Base-by-base conservation (phyloP, 257 asterid genomes). In the Phtheirospermum japonicum region DNA sequence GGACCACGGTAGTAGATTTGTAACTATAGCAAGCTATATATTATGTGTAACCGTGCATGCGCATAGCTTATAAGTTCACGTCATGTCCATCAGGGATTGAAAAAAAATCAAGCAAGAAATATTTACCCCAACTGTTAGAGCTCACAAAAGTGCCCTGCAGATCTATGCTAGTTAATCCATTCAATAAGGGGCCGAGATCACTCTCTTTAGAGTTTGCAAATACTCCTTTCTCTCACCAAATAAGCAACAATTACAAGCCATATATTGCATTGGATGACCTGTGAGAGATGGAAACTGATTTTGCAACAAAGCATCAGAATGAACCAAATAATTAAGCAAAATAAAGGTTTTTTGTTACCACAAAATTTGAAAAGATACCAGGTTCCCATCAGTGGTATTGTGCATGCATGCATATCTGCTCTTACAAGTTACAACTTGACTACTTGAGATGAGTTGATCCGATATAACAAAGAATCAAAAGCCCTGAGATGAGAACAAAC, bases 361-460 rank as follows among this genome's bases (percentile, higher is more conserved):
- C 65, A 36, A 19, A 32, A 63, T 63, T 48, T 40, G 65, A 34
- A 57, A 13, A 64, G 57, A 63, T 61, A 52, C 59, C 16, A 11
- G 54, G 63, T 70, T 70, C 34, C 49, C 70, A 63, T 63, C 66
- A 63, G 75, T 70, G 32, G 66, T 70, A 49, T 57, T 55, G 55
- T 16, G 56, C 60, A 63, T 36, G 64, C 43, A 70, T 59, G 56
- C 37, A 33, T 33, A 33, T 33, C 37, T 33, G 37, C 7, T 33
- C 37, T 33, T 33, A 33, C n/a, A n/a, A n/a, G n/a, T n/a, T n/a
- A n/a, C n/a, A n/a, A n/a, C n/a, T n/a, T 33, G 7, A 33, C 37
- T 33, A 33, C 37, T 33, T 33, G 37, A 33, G 37, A 33, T 33
- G 37, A 33, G 37, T 33, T 33, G 37, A 33, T 33, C 37, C 37